Evolutionary conservation across 2,329 filamentous ascomycete species (phyloP).

Genomic region (Coleophoma crateriformis): DNA sequence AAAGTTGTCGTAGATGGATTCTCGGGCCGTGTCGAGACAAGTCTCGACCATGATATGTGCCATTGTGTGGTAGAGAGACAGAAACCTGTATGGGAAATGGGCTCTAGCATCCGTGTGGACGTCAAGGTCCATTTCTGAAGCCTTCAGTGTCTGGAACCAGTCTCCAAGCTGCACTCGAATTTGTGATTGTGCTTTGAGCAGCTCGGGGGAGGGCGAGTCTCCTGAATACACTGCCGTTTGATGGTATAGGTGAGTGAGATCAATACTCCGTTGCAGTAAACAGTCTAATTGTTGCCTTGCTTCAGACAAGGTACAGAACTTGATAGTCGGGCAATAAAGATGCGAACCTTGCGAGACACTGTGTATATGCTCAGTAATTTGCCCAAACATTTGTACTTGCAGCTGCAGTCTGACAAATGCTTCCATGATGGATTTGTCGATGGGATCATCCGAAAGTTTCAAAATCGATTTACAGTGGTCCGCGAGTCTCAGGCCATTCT

Average conservation of each 20-base stretch:
- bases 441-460: slow-evolving; percentile 17
- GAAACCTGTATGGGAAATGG: slow-evolving; percentile 19
- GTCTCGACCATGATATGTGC: slow-evolving; percentile 35
- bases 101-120: neutral
- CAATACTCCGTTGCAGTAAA: slow-evolving; percentile 12
- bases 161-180: slow-evolving; percentile 2
- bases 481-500: slow-evolving; percentile 33
- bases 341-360: slow-evolving; percentile 7
- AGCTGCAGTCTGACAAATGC: slow-evolving; percentile 29
- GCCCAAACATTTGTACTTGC: slow-evolving; percentile 23
- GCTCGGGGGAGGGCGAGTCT: neutral
- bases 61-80: slow-evolving; percentile 36
- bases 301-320: slow-evolving; percentile 18
- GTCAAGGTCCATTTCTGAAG: neutral
- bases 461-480: neutral
- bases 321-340: slow-evolving; percentile 3
- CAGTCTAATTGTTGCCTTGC: slow-evolving; percentile 13
- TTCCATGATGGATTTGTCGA: slow-evolving; percentile 38
- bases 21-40: slow-evolving; percentile 24
- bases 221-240: too few relatives aligned
- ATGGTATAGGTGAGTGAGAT: slow-evolving; percentile 3
- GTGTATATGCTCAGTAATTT: slow-evolving; percentile 9
- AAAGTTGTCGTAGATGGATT: slow-evolving; percentile 32
- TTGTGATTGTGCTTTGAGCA: slow-evolving; percentile 3
- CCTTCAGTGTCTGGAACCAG: slow-evolving; percentile 8